Evolutionary conservation across 345 rosid species (phyloP).

Genomic region (Streptanthus diversifolius): DNA sequence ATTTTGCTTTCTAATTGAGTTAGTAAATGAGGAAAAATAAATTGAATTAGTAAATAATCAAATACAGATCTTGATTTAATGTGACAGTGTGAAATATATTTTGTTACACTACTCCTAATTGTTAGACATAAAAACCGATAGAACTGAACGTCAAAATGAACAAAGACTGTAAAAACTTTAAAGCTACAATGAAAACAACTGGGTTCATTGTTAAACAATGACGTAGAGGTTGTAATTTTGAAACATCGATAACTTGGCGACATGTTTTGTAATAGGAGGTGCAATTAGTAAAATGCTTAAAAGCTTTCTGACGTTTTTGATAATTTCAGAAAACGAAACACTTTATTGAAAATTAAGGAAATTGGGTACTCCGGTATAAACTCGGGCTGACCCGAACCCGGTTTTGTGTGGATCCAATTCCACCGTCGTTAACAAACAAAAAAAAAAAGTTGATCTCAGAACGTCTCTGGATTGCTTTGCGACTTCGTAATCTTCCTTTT

Average conservation of each 20-base stretch:
- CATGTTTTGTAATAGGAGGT: background rate
- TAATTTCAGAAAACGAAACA: background rate
- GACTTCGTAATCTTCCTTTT: background rate
- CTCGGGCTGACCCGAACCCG: conserved; percentile 16
- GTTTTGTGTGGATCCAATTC: background rate
- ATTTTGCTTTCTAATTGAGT: background rate
- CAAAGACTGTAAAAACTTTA: too few relatives aligned
- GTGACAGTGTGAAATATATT: too few relatives aligned
- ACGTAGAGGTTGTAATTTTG: background rate
- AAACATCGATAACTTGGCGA: background rate
- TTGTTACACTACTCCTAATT: too few relatives aligned
- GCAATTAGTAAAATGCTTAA: background rate
- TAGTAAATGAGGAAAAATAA: conserved; percentile 18
- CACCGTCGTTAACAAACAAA: conserved; percentile 13
- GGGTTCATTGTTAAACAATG: background rate
- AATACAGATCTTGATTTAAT: too few relatives aligned
- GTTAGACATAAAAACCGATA: too few relatives aligned
- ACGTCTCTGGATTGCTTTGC: background rate
- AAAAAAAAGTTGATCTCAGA: background rate
- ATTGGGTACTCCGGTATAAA: background rate
- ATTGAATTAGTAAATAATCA: too few relatives aligned
- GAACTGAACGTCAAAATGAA: too few relatives aligned
- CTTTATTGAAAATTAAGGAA: background rate
- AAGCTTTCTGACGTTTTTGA: background rate
- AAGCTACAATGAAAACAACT: too few relatives aligned